These are phyloP conservation scores for Chrysosporium keratinophilum DNA, from an alignment of 2,329 filamentous ascomycete genomes.

Conservation along the genomic window DNA sequence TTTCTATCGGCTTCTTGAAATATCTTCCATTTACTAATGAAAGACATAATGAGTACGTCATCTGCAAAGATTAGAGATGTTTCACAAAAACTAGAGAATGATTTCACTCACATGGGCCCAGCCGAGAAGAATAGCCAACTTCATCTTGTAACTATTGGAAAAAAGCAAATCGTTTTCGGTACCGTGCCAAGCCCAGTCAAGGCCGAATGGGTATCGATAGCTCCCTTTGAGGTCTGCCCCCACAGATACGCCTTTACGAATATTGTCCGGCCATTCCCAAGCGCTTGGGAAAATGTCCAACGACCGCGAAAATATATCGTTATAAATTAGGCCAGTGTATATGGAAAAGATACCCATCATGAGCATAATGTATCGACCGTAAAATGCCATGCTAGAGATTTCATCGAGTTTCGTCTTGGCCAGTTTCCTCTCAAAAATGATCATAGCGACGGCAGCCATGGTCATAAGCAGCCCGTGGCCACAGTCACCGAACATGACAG, in stretches of 20 bases:
- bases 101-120: slow-evolving; percentile 60
- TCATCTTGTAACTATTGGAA: slow-evolving; percentile 99
- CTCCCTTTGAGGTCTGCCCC: slow-evolving; percentile 56
- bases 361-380: slow-evolving; percentile 94
- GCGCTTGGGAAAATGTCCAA: slow-evolving; percentile 80
- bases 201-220: slow-evolving; percentile 88
- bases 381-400: slow-evolving; percentile 96
- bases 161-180: slow-evolving; percentile 92
- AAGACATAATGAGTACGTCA: slow-evolving; percentile 95
- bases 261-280: slow-evolving; percentile 72
- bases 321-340: slow-evolving; percentile 95
- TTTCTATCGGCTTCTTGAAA: slow-evolving; percentile 90
- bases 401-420: slow-evolving; percentile 83
- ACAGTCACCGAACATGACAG: slow-evolving; percentile 99
- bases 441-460: slow-evolving; percentile 75
- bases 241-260: slow-evolving; percentile 54
- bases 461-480: slow-evolving; percentile 90
- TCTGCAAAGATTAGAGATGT: slow-evolving; percentile 35
- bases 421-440: slow-evolving; percentile 86
- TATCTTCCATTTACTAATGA: slow-evolving; percentile 87
- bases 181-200: slow-evolving; percentile 95
- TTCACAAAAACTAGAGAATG: not conserved
- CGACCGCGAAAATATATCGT: slow-evolving; percentile 91
- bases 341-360: slow-evolving; percentile 97
- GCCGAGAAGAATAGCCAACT: slow-evolving; percentile 93